These are phyloP conservation scores for Blastobotrys illinoisensis DNA, from an alignment of 1,139 yeast species.

Conservation along the genomic window DNA sequence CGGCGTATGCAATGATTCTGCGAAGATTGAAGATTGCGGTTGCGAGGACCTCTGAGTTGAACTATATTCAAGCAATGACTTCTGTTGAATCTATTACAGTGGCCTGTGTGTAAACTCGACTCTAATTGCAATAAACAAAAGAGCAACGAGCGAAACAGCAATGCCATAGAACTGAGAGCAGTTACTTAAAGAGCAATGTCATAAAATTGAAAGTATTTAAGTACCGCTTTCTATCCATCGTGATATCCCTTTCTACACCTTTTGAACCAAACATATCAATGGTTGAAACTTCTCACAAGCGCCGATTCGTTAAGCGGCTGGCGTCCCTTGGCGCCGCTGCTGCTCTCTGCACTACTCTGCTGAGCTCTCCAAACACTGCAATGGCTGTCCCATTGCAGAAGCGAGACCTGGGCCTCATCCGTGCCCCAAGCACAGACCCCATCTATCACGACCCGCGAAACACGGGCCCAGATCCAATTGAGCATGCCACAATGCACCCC, in stretches of 20 bases:
- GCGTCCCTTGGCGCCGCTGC: neutral
- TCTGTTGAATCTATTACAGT: neutral
- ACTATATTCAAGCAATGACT: neutral
- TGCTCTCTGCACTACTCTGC: neutral
- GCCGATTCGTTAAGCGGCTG: neutral
- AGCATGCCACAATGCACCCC: neutral
- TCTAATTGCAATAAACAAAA: too few species aligned
- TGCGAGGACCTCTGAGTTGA: neutral
- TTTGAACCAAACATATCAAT: neutral
- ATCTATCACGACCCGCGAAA: neutral
- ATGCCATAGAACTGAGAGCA: too few species aligned
- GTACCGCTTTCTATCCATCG: neutral
- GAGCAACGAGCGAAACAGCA: too few species aligned
- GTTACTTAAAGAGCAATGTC: neutral
- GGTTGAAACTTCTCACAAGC: neutral
- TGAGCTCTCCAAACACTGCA: neutral
- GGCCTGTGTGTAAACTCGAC: neutral
- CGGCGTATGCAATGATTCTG: too few species aligned
- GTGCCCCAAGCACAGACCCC: neutral
- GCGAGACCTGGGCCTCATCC: neutral
- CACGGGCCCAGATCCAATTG: neutral
- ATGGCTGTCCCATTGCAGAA: neutral
- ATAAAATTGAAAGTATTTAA: neutral
- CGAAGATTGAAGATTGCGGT: too few species aligned
- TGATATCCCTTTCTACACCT: neutral